Percentiles rank a stretch among this genome's conserved stretches.
These are phyloP conservation scores for Populus alba DNA, from an alignment of 345 rosid genomes.

Conservation along the genomic window DNA sequence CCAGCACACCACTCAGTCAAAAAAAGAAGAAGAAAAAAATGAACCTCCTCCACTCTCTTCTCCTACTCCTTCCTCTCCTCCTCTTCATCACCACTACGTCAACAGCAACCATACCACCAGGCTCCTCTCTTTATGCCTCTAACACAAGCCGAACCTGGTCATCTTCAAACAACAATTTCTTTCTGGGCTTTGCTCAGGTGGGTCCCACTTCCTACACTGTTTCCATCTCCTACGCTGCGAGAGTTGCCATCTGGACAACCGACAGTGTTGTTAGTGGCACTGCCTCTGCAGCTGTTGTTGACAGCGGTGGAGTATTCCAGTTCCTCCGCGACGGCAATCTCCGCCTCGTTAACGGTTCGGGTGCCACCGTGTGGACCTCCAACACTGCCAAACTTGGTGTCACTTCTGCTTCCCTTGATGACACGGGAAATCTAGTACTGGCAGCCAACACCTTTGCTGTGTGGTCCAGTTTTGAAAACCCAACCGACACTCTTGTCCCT, in stretches of 20 bases:
- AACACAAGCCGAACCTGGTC: constrained; percentile 34
- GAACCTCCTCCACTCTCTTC: not conserved
- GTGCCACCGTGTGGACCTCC: constrained; percentile 51
- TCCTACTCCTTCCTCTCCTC: not conserved
- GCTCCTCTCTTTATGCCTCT: constrained; percentile 46
- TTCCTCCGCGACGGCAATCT: constrained; percentile 46
- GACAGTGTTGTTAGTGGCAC: constrained; percentile 3
- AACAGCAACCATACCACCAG: constrained; percentile 32
- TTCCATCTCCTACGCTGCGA: constrained; percentile 40
- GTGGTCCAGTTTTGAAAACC: constrained; percentile 57
- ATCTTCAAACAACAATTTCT: constrained; percentile 40
- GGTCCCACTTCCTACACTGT: constrained; percentile 37
- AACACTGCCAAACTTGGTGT: constrained; percentile 34
- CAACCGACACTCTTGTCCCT: constrained; percentile 42
- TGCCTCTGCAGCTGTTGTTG: constrained; percentile 30
- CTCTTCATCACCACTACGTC: not conserved
- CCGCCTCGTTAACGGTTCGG: constrained; percentile 51
- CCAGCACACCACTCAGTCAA: not conserved
- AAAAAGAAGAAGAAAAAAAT: not conserved
- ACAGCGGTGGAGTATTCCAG: constrained; percentile 40
- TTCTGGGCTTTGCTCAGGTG: constrained; percentile 36
- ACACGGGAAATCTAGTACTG: constrained; percentile 44
- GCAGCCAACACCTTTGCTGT: not conserved
- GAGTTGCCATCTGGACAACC: constrained; percentile 47
- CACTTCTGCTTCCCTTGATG: constrained; percentile 44